Evolutionary conservation across 192 early-diverging fungal genomes (phyloP), one percentile per base, ranked within the genome.

Genomic region (Dissophora globulifera): DNA sequence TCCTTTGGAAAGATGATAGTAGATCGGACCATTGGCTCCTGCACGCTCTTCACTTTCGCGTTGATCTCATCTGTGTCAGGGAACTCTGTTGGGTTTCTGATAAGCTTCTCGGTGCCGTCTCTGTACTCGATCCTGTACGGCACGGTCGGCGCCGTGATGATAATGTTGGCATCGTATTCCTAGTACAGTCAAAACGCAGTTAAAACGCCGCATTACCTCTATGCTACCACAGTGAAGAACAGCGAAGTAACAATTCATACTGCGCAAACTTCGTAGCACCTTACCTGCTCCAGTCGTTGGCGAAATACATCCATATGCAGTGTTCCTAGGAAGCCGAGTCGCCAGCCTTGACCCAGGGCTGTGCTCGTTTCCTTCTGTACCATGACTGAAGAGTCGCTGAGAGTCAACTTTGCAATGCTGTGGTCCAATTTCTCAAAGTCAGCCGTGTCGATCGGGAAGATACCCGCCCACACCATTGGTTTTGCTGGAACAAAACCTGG

Each of bases 241-340:
- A n/a, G n/a, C n/a, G n/a, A n/a, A 40, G 47, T 52, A 25, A n/a
- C 6, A 12, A 43, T 41, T 2, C 27, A 33, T 40, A 31, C 1
- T 1, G 48, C 6, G 23, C 22, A 10, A 27, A 9, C 16, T 35
- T 22, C 19, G 20, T 10, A 38, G 19, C 2, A 33, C 19, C 47
- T 35, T 81, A 88, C 86, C 67, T 93, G 88, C 55, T 93, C 96
- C 30, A 99, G 80, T 16, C 97, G 84, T 72, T 99, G 95, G 17
- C 93, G 81, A 67, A 99, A 99, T 27, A 99, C 97, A 78, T 99
- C 97, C 97, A 98, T 97, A 62, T 99, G 97, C 32, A 99, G 66
- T 0, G 95, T 98, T 19, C 97, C 97, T 52, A 99, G 68, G 56
- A 99, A 99, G 11, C 97, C 97, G 20, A 99, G 79, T 2, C 97